A percentile compares a stretch with the other conserved stretches of the same genome.
phyloP scores from a whole-genome alignment of 768 basidiomycete genomes.

The Leccinum aurantiacum region DNA sequence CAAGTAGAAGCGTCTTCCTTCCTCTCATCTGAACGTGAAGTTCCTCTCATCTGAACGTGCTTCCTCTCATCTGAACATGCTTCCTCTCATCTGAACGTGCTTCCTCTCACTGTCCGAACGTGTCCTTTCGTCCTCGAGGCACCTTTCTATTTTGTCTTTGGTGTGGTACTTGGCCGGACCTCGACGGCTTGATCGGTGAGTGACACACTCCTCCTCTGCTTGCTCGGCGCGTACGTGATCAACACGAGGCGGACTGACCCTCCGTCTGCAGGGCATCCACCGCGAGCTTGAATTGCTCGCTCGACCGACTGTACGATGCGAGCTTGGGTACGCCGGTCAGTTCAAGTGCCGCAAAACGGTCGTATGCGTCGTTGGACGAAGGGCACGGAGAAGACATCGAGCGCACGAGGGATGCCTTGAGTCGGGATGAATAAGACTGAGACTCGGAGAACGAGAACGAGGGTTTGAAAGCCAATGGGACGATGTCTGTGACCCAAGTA shows the following conservation, averaged over 20 bases:
- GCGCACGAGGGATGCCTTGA: constrained; percentile 32
- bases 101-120: no score
- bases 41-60: no score
- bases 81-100: no score
- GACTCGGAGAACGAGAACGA: constrained; percentile 45
- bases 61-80: no score
- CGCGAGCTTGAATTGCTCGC: constrained; percentile 55
- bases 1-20: no score
- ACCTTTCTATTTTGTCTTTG: no score
- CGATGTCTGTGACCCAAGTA: constrained; percentile 44
- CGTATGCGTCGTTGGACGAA: constrained; percentile 37
- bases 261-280: constrained; percentile 41
- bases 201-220: constrained; percentile 38
- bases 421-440: constrained; percentile 33
- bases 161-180: constrained; percentile 2
- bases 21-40: no score
- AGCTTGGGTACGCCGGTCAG: constrained; percentile 51
- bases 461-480: constrained; percentile 51
- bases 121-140: no score
- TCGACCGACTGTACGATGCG: constrained; percentile 47
- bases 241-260: constrained; percentile 48
- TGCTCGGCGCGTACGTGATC: constrained; percentile 45
- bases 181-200: constrained; percentile 46
- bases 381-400: constrained; percentile 43
- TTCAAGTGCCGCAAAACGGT: constrained; percentile 64